Evolutionary conservation across 2,329 filamentous ascomycete genomes (phyloP).

Genomic region (Leptographium flavum): DNA sequence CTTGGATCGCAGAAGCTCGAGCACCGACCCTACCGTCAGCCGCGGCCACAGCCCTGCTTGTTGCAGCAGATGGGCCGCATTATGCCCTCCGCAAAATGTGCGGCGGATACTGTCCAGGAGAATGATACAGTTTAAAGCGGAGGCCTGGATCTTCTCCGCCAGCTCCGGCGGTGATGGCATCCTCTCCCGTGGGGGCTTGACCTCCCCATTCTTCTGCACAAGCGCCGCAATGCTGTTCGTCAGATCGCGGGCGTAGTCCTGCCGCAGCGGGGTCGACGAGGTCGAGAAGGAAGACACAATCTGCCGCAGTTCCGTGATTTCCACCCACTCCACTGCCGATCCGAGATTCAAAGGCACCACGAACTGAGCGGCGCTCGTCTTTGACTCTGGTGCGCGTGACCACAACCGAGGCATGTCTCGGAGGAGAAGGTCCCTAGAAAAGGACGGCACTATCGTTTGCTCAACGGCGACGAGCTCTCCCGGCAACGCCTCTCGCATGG

Average conservation of each 20-base stretch:
- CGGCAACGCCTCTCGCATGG: too few species aligned
- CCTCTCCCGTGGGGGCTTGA: not conserved
- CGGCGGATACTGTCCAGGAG: not conserved
- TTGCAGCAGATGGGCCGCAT: conserved; percentile 22
- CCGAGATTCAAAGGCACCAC: too few species aligned
- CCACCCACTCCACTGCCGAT: not conserved
- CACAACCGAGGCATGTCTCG: not conserved
- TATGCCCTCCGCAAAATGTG: not conserved
- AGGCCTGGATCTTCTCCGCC: not conserved
- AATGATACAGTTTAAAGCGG: not conserved
- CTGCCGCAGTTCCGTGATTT: conserved; percentile 13
- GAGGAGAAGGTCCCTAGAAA: not conserved
- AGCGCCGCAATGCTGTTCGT: conserved; percentile 10
- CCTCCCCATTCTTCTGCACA: not conserved
- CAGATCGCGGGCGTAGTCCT: conserved; percentile 11
- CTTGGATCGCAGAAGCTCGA: conserved; percentile 30
- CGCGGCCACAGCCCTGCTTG: conserved; percentile 29
- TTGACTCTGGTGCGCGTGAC: too few species aligned
- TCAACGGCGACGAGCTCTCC: not conserved
- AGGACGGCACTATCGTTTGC: not conserved
- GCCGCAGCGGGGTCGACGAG: conserved; percentile 11
- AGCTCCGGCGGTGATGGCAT: not conserved
- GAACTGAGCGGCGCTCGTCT: too few species aligned
- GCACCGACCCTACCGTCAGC: conserved; percentile 25
- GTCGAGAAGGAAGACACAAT: conserved; percentile 18